These are phyloP conservation scores for Penicillium olsonii DNA, from an alignment of 2,329 filamentous ascomycete species.

Conservation along the genomic window DNA sequence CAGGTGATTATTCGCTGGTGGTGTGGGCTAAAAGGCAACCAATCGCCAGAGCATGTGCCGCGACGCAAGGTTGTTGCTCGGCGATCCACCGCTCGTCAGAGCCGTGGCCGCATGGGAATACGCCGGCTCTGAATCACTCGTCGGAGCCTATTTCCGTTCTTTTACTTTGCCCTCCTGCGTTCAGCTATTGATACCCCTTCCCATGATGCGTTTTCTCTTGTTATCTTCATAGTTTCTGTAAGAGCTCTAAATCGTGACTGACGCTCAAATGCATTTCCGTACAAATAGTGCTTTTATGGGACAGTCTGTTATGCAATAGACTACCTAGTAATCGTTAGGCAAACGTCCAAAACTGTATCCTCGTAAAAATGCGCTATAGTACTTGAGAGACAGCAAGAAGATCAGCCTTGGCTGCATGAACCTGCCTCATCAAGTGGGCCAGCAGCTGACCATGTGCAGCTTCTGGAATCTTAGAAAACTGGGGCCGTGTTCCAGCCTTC, in stretches of 20 bases:
- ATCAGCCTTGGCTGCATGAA: background rate
- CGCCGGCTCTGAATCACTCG: slow-evolving; percentile 2
- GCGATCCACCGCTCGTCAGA: background rate
- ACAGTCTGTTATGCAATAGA: no score
- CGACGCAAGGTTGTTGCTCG: slow-evolving; percentile 1
- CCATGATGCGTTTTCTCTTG: background rate
- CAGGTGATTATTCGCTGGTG: slow-evolving; percentile 38
- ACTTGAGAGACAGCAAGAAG: background rate
- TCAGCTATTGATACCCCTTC: background rate
- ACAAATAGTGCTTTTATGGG: background rate
- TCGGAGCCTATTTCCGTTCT: background rate
- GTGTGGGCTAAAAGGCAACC: slow-evolving; percentile 26
- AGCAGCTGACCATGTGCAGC: background rate
- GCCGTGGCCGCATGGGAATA: background rate
- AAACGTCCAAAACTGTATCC: no score
- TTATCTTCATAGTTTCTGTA: background rate
- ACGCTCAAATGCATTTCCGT: background rate
- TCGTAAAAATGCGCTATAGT: background rate
- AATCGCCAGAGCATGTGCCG: slow-evolving; percentile 6
- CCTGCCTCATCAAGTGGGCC: background rate
- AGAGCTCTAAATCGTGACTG: background rate
- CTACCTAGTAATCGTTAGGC: no score
- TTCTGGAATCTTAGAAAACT: background rate
- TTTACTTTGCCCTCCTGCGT: background rate
- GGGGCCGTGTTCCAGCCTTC: background rate